A percentile compares a stretch with the other conserved stretches of the same genome.
These are phyloP conservation scores for Mayamaea pseudoterrestris DNA, from an alignment of 108 stramenopile species.

Conservation along the genomic window DNA sequence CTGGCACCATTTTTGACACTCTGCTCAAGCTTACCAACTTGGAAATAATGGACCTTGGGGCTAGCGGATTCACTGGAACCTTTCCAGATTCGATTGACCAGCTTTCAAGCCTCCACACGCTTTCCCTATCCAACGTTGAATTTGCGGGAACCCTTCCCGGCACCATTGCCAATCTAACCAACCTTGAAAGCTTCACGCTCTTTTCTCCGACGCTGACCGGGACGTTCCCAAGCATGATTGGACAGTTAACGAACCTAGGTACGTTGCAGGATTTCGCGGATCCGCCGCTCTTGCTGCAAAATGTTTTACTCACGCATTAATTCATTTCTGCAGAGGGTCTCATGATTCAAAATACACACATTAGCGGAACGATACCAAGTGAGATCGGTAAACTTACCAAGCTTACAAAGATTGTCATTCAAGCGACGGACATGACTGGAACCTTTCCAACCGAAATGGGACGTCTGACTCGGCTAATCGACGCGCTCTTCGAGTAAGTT, in stretches of 20 bases:
- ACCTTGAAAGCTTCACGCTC: too few relatives aligned
- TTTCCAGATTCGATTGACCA: constrained; percentile 1
- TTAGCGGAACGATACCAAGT: constrained; percentile 19
- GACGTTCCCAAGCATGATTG: constrained; percentile 23
- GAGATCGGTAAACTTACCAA: constrained; percentile 16
- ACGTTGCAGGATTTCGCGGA: too few relatives aligned
- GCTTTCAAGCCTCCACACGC: neutral
- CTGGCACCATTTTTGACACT: neutral
- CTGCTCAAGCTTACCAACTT: neutral
- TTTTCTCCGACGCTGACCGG: too few relatives aligned
- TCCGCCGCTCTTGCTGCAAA: too few relatives aligned
- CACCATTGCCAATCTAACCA: neutral
- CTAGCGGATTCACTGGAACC: neutral
- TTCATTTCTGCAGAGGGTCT: too few relatives aligned
- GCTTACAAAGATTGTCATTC: neutral
- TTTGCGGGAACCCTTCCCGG: constrained; percentile 2
- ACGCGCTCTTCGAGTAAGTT: too few relatives aligned
- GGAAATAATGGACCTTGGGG: too few relatives aligned
- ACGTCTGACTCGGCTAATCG: too few relatives aligned
- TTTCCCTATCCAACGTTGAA: neutral
- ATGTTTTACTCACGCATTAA: too few relatives aligned
- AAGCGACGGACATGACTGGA: constrained; percentile 13
- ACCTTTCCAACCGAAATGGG: constrained; percentile 28
- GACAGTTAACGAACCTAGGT: constrained; percentile 4
- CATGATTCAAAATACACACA: constrained; percentile 9